Evolutionary conservation across 176 grass and related monocot genomes (phyloP), one percentile per base, ranked within the genome.

Genomic region (Oryza brachyantha): DNA sequence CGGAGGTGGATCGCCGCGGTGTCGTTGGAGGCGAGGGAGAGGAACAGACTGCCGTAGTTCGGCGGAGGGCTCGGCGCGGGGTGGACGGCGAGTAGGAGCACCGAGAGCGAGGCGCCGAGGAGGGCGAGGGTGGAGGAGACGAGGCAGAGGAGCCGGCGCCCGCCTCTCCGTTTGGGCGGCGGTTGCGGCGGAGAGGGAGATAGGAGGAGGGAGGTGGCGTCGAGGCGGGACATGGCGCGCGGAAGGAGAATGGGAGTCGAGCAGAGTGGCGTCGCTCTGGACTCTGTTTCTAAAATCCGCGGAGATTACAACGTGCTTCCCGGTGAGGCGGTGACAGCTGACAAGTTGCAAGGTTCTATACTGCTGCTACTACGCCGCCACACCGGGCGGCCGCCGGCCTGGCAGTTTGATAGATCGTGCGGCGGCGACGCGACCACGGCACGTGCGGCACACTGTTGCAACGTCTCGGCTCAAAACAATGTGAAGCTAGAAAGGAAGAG

Each of bases 1-100:
- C 62, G 84, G 71, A 93, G 94, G 79, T 97, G 91, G 26, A 57
- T 10, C 14, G 94, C 89, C 5, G 91, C 84, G 72, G 94, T 93
- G 61, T 81, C 75, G 84, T 93, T 97, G 78, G 84, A 84, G 21
- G 74, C 66, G 71, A 97, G 71, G 54, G 88, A 74, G 66, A 97
- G 81, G 84, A 97, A 89, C 72, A 90, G 85, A 36, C 83, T 55
- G 73, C 48, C 73, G 68, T 92, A 94, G 37, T 91, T 87, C 0
- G 80, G 80, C 16, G 28, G 3, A 4, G 81, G 29, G 25, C 38
- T 73, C 26, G 69, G 29, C 26, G 60, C 31, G 35, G 77, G n/a
- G 35, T 32, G 40, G 62, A 74, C 0, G 39, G 41, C 34, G 48
- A 85, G 73, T 27, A 66, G 60, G 64, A 48, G 70, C 16, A 73